These are phyloP conservation scores for Tagetes patula DNA, from an alignment of 129 eudicot species.

Conservation along the genomic window DNA sequence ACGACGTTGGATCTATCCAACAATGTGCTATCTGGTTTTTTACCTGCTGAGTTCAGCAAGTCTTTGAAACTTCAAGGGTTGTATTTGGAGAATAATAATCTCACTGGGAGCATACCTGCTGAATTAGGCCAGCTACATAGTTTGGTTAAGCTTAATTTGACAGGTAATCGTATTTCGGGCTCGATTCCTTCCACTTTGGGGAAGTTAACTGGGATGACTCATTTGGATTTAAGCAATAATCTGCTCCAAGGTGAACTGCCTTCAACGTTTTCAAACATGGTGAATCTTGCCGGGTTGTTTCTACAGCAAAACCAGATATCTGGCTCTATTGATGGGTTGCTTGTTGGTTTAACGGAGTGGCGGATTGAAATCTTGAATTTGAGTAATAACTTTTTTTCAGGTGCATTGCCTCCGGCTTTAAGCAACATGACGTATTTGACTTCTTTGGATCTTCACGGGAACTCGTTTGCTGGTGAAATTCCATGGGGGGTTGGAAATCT, in stretches of 20 bases:
- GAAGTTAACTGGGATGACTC: constrained; percentile 51
- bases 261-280: constrained; percentile 48
- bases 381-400: constrained; percentile 48
- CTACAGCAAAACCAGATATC: constrained; percentile 55
- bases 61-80: constrained; percentile 54
- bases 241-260: constrained; percentile 62
- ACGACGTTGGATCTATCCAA: constrained; percentile 54
- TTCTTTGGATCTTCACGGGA: constrained; percentile 63
- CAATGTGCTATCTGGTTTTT: constrained; percentile 49
- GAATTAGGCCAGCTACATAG: constrained; percentile 50
- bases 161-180: constrained; percentile 51
- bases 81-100: constrained; percentile 57
- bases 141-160: constrained; percentile 67
- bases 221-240: constrained; percentile 65
- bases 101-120: constrained; percentile 56
- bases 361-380: constrained; percentile 58
- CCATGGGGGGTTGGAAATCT: constrained; percentile 59
- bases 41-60: constrained; percentile 50
- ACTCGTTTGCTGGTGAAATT: constrained; percentile 49
- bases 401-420: constrained; percentile 50
- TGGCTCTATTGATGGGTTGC: constrained; percentile 43
- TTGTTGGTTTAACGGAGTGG: constrained; percentile 39
- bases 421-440: constrained; percentile 63
- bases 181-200: constrained; percentile 51
- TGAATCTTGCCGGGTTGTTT: constrained; percentile 61